phyloP scores from a whole-genome alignment of 257 asterid species.

The Solanum clarkiae region DNA sequence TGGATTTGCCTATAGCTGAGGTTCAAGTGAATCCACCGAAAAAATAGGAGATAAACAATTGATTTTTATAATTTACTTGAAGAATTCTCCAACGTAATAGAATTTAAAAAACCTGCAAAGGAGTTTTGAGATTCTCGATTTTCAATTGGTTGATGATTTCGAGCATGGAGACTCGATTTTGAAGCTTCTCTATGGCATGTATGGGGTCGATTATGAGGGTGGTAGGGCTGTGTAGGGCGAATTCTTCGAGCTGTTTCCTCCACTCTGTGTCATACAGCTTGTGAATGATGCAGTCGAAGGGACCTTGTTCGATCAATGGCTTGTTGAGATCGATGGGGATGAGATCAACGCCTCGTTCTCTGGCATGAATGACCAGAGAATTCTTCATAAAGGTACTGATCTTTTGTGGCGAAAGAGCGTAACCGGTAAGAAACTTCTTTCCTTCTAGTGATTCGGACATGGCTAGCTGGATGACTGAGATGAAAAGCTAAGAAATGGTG shows the following conservation, averaged over 20 bases:
- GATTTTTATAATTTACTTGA: too few species aligned
- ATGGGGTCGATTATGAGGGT: constrained; percentile 43
- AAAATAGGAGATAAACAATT: too few species aligned
- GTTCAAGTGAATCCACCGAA: too few species aligned
- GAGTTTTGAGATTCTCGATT: constrained; percentile 25
- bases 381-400: constrained; percentile 41
- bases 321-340: constrained; percentile 26
- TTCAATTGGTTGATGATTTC: constrained; percentile 32
- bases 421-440: constrained; percentile 36
- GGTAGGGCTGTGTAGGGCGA: constrained; percentile 23
- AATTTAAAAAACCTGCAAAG: constrained; percentile 6
- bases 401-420: constrained; percentile 62
- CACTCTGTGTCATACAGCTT: constrained; percentile 42
- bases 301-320: constrained; percentile 50
- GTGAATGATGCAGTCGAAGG: constrained; percentile 63
- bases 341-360: constrained; percentile 42
- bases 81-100: neutral
- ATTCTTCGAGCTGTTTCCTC: constrained; percentile 30
- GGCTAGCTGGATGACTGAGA: neutral
- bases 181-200: constrained; percentile 46
- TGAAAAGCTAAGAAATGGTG: neutral
- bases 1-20: neutral
- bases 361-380: constrained; percentile 42
- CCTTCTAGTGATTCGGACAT: neutral
- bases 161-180: constrained; percentile 61